A percentile compares a stretch with the other conserved stretches of the same genome.
Conservation (phyloP, 2,329 filamentous ascomycete species). For the Penicillium sp. region DNA sequence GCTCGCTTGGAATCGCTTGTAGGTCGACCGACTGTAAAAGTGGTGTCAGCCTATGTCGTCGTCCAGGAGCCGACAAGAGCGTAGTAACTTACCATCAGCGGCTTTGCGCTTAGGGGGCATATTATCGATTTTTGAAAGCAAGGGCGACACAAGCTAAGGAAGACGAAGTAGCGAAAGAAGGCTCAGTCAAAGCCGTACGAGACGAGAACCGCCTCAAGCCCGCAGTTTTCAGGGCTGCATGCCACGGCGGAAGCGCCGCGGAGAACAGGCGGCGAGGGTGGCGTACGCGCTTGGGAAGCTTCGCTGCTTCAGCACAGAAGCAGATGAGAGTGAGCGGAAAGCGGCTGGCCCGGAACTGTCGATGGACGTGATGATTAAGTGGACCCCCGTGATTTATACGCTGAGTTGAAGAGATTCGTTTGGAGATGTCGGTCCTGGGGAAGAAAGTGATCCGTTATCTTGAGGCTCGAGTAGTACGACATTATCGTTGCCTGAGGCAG, state of each 20-base stretch:
- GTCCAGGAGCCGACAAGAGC: constrained; percentile 2
- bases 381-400: too few relatives aligned
- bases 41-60: constrained; percentile 25
- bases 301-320: neutral
- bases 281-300: constrained; percentile 1
- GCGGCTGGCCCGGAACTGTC: too few relatives aligned
- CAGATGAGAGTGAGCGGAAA: neutral
- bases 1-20: constrained; percentile 45
- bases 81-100: constrained; percentile 40
- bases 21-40: constrained; percentile 36
- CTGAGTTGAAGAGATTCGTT: too few relatives aligned
- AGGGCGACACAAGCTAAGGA: neutral
- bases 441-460: neutral
- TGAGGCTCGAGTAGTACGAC: constrained; percentile 1
- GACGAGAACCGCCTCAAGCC: constrained; percentile 11
- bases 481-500: constrained; percentile 22
- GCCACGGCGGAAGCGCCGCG: constrained; percentile 13
- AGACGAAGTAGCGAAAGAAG: neutral
- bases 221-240: constrained; percentile 15
- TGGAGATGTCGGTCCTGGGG: neutral
- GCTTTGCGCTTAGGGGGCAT: constrained; percentile 73
- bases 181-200: neutral
- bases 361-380: too few relatives aligned
- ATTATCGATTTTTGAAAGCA: constrained; percentile 6
- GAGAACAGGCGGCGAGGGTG: constrained; percentile 10